Percentiles rank a stretch among this genome's conserved stretches.
These are phyloP conservation scores for Wickerhamiella siamensis DNA, from an alignment of 805 yeast genomes.

Conservation along the genomic window DNA sequence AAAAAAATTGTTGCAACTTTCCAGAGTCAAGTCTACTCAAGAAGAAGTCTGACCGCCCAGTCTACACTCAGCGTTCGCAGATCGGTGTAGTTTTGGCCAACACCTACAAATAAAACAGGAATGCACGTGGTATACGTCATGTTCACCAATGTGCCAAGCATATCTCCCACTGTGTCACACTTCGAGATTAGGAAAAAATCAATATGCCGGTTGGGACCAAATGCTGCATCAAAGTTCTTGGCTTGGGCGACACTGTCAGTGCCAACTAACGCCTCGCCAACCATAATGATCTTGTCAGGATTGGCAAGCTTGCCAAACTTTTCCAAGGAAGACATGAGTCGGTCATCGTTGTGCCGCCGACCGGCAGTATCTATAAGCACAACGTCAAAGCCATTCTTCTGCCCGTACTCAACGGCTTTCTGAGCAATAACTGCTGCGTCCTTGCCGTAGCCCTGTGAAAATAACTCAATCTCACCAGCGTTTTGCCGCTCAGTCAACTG, in stretches of 20 bases:
- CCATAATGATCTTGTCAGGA: slow-evolving; percentile 96
- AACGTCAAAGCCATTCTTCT: slow-evolving; percentile 56
- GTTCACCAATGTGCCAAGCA: slow-evolving; percentile 92
- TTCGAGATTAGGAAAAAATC: slow-evolving; percentile 89
- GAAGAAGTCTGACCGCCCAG: slow-evolving; percentile 78
- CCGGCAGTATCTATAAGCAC: slow-evolving; percentile 96
- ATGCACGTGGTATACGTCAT: slow-evolving; percentile 94
- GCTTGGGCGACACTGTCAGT: slow-evolving; percentile 96
- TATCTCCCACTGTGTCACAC: slow-evolving; percentile 94
- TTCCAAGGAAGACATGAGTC: slow-evolving; percentile 88
- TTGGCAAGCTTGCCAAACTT: slow-evolving; percentile 91
- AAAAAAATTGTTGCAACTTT: no score
- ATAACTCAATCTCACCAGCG: slow-evolving; percentile 49
- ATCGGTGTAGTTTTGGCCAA: slow-evolving; percentile 95
- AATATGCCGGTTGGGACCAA: slow-evolving; percentile 64
- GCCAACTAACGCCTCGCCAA: slow-evolving; percentile 95
- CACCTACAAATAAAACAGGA: slow-evolving; percentile 89
- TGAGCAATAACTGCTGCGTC: slow-evolving; percentile 93
- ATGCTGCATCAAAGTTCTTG: slow-evolving; percentile 78
- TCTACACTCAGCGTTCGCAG: slow-evolving; percentile 77
- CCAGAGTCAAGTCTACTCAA: slow-evolving; percentile 39
- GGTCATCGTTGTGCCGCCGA: slow-evolving; percentile 86
- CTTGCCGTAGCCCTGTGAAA: slow-evolving; percentile 93
- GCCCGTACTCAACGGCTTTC: slow-evolving; percentile 73
- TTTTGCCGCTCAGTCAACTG: slow-evolving; percentile 44